These are phyloP conservation scores for Lophiotrema nucula DNA, from an alignment of 495 filamentous ascomycete species.

Conservation along the genomic window DNA sequence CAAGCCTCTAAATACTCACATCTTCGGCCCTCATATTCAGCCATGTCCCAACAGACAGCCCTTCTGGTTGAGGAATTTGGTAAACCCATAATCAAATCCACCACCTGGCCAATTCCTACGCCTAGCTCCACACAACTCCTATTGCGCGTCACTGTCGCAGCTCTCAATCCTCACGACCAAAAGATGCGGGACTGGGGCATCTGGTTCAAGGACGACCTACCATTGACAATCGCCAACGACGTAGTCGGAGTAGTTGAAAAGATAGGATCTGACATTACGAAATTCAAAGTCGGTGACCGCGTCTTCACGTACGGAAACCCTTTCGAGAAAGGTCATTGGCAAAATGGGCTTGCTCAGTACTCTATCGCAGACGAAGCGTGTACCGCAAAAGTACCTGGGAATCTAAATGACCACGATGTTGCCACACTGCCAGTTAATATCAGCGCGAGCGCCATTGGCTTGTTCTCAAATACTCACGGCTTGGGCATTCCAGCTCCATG, in stretches of 20 bases:
- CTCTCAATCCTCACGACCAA: slow-evolving; percentile 39
- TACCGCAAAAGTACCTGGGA: slow-evolving; percentile 30
- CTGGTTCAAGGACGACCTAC: slow-evolving; percentile 29
- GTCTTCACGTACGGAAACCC: slow-evolving; percentile 16
- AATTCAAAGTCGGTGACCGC: slow-evolving; percentile 28
- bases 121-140: slow-evolving; percentile 29
- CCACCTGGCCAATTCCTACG: slow-evolving; percentile 30
- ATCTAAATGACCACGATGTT: slow-evolving; percentile 34
- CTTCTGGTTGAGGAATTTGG: neutral
- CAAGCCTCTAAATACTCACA: too few species aligned
- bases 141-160: slow-evolving; percentile 37
- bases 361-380: slow-evolving; percentile 28
- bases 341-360: slow-evolving; percentile 38
- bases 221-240: slow-evolving; percentile 33
- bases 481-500: slow-evolving; percentile 32
- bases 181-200: slow-evolving; percentile 35
- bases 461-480: slow-evolving; percentile 29
- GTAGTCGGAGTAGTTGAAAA: slow-evolving; percentile 34
- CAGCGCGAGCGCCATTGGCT: slow-evolving; percentile 29
- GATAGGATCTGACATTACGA: slow-evolving; percentile 32
- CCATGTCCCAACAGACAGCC: neutral
- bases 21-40: too few species aligned
- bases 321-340: neutral
- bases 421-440: slow-evolving; percentile 37
- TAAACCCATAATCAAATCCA: neutral